phyloP scores from a whole-genome alignment of 768 basidiomycete species.

The Heimioporus sp. region DNA sequence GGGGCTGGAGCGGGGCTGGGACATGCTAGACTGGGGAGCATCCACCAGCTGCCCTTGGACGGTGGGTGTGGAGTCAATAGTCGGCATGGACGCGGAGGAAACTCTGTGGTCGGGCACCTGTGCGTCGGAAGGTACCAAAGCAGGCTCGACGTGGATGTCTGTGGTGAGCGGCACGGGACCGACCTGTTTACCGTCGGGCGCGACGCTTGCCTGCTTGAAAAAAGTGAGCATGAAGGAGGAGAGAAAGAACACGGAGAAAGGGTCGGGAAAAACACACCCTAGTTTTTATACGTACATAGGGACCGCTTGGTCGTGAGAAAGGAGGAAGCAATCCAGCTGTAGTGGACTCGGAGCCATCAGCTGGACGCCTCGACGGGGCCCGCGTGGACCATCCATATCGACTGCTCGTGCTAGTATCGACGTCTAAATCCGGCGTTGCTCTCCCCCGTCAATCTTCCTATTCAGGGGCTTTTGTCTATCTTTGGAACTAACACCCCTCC shows the following conservation, averaged over 20 bases:
- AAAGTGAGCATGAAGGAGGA: constrained; percentile 22
- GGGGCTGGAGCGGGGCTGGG: constrained; percentile 3
- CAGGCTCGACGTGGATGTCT: constrained; percentile 3
- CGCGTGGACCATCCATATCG: not conserved
- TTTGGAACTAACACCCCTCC: constrained; percentile 5
- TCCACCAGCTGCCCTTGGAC: constrained; percentile 14
- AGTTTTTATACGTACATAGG: constrained; percentile 28
- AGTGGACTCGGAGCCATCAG: not conserved
- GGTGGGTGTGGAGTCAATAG: constrained; percentile 24
- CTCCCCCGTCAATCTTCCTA: not conserved
- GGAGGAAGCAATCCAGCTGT: not conserved
- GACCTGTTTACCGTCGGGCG: too few species aligned
- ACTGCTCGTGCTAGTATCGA: too few species aligned
- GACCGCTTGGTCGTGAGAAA: constrained; percentile 31
- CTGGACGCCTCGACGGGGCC: not conserved
- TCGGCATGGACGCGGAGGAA: constrained; percentile 19
- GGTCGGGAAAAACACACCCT: not conserved
- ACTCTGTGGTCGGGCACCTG: constrained; percentile 7
- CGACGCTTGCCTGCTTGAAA: constrained; percentile 16
- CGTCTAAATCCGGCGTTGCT: too few species aligned
- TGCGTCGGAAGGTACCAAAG: not conserved
- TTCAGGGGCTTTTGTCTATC: constrained; percentile 11
- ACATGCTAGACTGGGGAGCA: not conserved
- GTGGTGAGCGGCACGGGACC: not conserved
- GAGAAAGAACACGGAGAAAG: not conserved